A percentile compares a stretch with the other conserved stretches of the same genome.
Conservation (phyloP, 345 rosid genomes). For the Trapa incisa region DNA sequence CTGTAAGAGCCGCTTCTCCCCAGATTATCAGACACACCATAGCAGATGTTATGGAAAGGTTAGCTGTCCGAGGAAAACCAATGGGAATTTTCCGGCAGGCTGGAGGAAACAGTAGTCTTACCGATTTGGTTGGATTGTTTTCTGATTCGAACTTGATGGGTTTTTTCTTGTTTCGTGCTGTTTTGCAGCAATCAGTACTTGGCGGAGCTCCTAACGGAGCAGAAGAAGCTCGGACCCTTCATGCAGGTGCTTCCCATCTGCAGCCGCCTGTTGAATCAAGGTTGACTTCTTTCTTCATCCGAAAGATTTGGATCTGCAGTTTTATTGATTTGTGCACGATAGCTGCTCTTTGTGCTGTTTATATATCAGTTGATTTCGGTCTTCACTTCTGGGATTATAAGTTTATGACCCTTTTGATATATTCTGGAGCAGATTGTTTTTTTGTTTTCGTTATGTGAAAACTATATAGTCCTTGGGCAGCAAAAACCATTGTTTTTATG, state of each 20-base stretch:
- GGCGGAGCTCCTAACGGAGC: slow-evolving; percentile 84
- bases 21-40: slow-evolving; percentile 57
- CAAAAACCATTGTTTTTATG: no score
- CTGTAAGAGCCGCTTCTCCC: slow-evolving; percentile 93
- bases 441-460: no score
- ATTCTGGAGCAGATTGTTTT: no score
- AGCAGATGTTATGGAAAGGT: slow-evolving; percentile 38
- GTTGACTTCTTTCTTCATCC: slow-evolving; percentile 20
- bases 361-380: not conserved
- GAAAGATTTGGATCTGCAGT: slow-evolving; percentile 41
- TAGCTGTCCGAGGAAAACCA: not conserved
- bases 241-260: slow-evolving; percentile 86
- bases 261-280: slow-evolving; percentile 88
- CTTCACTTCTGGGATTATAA: not conserved
- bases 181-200: slow-evolving; percentile 59
- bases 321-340: slow-evolving; percentile 12
- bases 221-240: slow-evolving; percentile 96
- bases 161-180: slow-evolving; percentile 20
- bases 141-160: slow-evolving; percentile 2
- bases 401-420: no score
- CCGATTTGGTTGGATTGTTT: slow-evolving; percentile 1
- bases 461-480: no score
- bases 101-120: not conserved
- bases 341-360: not conserved
- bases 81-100: not conserved